These are phyloP conservation scores for Sphenostylis stenocarpa DNA, from an alignment of 306 rosid species.

Conservation along the genomic window DNA sequence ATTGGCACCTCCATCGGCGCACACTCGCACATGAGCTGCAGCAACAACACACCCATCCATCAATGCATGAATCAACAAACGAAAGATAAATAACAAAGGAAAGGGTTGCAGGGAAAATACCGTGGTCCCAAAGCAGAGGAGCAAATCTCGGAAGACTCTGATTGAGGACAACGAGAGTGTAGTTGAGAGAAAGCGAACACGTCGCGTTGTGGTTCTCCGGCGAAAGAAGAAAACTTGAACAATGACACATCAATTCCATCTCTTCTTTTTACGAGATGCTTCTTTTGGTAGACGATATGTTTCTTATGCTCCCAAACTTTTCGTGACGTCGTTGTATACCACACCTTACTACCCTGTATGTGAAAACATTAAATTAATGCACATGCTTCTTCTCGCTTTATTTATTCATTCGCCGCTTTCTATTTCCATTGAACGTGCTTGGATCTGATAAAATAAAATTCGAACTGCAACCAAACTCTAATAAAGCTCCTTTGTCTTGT, in stretches of 20 bases:
- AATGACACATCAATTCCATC: constrained; percentile 67
- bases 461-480: not conserved
- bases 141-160: constrained; percentile 77
- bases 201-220: constrained; percentile 7
- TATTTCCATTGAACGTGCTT: not conserved
- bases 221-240: constrained; percentile 71
- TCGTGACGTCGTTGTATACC: not conserved
- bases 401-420: not conserved
- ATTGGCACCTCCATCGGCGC: constrained; percentile 99
- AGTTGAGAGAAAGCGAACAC: constrained; percentile 32
- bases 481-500: no score
- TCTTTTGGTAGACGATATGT: not conserved
- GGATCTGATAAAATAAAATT: not conserved
- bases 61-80: constrained; percentile 1
- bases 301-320: not conserved
- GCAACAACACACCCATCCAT: not conserved
- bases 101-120: constrained; percentile 37
- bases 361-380: not conserved
- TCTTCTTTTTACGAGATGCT: not conserved
- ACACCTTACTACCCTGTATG: not conserved
- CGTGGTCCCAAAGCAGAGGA: constrained; percentile 90
- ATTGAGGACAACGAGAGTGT: constrained; percentile 76
- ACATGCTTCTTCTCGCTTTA: not conserved
- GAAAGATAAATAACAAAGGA: not conserved
- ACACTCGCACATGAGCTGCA: constrained; percentile 67